Conservation (phyloP, 129 eudicot species). For the Chrysanthemum lavandulifolium region DNA sequence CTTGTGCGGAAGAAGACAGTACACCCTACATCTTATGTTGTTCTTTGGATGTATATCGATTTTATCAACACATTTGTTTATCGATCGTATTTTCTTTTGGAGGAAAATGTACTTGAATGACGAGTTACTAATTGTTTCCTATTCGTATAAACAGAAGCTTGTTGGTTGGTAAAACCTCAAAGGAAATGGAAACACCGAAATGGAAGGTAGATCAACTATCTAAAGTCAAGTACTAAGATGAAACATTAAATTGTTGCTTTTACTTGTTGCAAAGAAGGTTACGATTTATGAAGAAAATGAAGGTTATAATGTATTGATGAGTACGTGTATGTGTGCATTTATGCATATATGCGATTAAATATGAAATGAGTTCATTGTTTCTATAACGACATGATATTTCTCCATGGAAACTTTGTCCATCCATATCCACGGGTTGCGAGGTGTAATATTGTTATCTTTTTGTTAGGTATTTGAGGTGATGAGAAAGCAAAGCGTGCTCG, state of each 20-base stretch:
- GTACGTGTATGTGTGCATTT: neutral
- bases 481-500: constrained; percentile 81
- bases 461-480: constrained; percentile 72
- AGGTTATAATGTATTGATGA: neutral
- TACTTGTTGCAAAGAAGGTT: neutral
- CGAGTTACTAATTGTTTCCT: constrained; percentile 10
- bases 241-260: constrained; percentile 3
- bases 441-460: constrained; percentile 10
- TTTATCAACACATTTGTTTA: neutral
- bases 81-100: neutral
- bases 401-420: neutral
- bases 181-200: constrained; percentile 46
- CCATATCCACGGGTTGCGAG: neutral
- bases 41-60: neutral
- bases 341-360: neutral
- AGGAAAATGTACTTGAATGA: neutral
- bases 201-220: constrained; percentile 56
- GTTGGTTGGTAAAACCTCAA: constrained; percentile 78
- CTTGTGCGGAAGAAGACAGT: constrained; percentile 96
- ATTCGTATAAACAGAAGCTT: constrained; percentile 59
- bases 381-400: constrained; percentile 2
- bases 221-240: constrained; percentile 36
- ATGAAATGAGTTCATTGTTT: neutral
- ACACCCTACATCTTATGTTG: constrained; percentile 2
- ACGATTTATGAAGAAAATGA: too few species aligned